Percentiles rank a stretch among this genome's conserved stretches.
These are phyloP conservation scores for Lipomyces yamadae DNA, from an alignment of 805 yeast species.

Conservation along the genomic window DNA sequence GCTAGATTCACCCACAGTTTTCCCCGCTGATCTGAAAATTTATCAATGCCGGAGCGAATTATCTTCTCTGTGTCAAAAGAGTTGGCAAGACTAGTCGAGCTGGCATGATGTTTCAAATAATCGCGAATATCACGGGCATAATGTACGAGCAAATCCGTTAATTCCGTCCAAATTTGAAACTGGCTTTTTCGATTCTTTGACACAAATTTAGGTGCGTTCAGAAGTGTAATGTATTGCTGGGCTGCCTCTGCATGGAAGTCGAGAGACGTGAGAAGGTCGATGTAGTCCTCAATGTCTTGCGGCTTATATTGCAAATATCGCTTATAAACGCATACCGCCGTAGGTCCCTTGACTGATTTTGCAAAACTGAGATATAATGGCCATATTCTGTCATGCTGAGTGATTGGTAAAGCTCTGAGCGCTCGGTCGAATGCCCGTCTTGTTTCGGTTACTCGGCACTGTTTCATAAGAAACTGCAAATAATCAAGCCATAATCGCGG, in stretches of 20 bases:
- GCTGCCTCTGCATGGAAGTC: constrained; percentile 42
- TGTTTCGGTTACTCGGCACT: constrained; percentile 48
- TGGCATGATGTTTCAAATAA: constrained; percentile 4
- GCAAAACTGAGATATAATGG: constrained; percentile 58
- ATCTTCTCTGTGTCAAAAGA: constrained; percentile 47
- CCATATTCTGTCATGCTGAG: constrained; percentile 64
- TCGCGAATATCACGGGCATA: constrained; percentile 34
- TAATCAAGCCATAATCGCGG: constrained; percentile 61
- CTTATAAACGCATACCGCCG: constrained; percentile 46
- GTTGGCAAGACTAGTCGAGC: background rate
- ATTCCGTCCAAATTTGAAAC: constrained; percentile 55
- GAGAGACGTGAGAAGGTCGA: constrained; percentile 39
- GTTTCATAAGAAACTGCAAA: constrained; percentile 50
- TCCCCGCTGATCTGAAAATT: constrained; percentile 66
- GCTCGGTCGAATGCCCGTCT: constrained; percentile 57
- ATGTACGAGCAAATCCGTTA: constrained; percentile 51
- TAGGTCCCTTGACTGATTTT: constrained; percentile 50
- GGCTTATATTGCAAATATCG: constrained; percentile 45
- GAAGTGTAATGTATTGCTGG: constrained; percentile 46
- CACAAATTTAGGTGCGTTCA: constrained; percentile 47
- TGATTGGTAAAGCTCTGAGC: constrained; percentile 54
- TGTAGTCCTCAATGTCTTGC: constrained; percentile 41
- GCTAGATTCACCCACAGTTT: constrained; percentile 56
- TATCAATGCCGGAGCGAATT: constrained; percentile 46
- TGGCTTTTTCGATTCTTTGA: constrained; percentile 51